Evolutionary conservation across 1,284 basidiomycete genomes (phyloP), one percentile per base, ranked within the genome.

Genomic region (Sporisorium graminicola): DNA sequence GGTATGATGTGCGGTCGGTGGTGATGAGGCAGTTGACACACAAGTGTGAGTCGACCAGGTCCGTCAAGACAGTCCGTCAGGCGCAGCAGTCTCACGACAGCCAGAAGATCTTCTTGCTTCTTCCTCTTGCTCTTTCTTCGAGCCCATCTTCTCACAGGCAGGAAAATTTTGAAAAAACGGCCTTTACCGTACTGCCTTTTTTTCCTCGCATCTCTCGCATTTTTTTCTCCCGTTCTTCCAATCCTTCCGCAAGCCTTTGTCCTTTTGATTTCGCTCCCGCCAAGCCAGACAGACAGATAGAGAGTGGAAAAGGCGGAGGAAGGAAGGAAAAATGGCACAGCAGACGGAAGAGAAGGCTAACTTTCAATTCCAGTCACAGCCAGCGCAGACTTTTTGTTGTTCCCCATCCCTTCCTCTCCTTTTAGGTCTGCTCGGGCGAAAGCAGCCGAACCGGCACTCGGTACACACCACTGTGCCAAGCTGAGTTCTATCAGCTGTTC

Each of bases 351-450:
- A 50, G 31, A 31, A 27, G 40, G 40, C 40, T 43, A 29, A 14
- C 13, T 12, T 9, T 14, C 37, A 40, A 40, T 16, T 14, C 35
- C 5, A 37, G 14, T 5, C 37, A 40, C 37, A 40, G 37, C 18
- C 37, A 40, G 35, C 16, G 31, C 29, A 49, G 33, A 52, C 5
- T 16, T 31, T 50, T 31, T 49, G 26, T 49, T 49, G 24, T 49
- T 16, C 27, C 27, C 10, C 49, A 50, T n/a, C 13, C 50, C 20
- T 13, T 10, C 10, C 22, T 24, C 16, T 26, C 29, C 29, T 50
- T 31, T 50, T 27, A 47, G 12, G 26, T 31, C 46, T 55, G 65
- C 65, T 67, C 59, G 65, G 65, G 42, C 58, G 65, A 67, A 61
- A 57, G 58, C 54, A 55, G 33, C 65, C 64, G 58, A 66, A 44